phyloP scores from a whole-genome alignment of 2,329 filamentous ascomycete species.

The Arthrocladium fulminans region DNA sequence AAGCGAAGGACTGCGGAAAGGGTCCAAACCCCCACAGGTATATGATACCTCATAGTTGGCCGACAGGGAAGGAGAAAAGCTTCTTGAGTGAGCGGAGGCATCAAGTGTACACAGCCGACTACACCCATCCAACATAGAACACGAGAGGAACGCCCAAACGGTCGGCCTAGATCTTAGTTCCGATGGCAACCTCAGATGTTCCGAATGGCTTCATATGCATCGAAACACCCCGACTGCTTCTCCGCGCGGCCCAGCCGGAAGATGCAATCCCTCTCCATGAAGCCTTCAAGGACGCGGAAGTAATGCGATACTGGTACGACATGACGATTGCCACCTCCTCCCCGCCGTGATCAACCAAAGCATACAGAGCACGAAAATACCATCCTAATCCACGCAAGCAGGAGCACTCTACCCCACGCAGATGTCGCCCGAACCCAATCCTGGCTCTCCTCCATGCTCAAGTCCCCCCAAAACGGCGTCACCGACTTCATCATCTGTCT shows the following conservation, averaged over 20 bases:
- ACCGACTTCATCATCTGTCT: slow-evolving; percentile 18
- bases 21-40: no score
- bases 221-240: slow-evolving; percentile 14
- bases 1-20: no score
- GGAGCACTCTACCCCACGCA: slow-evolving; percentile 13
- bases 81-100: no score
- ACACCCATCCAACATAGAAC: no score
- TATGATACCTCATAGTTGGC: no score
- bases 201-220: no score
- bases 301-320: slow-evolving; percentile 19
- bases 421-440: slow-evolving; percentile 4
- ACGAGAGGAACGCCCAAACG: no score
- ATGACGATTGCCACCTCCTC: neutral
- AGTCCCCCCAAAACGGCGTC: slow-evolving; percentile 12
- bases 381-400: slow-evolving; percentile 1
- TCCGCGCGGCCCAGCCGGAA: slow-evolving; percentile 11
- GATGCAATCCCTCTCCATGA: slow-evolving; percentile 12
- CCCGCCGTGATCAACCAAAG: neutral
- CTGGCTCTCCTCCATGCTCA: slow-evolving; percentile 15
- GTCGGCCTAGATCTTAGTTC: no score
- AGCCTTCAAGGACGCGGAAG: slow-evolving; percentile 16
- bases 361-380: neutral
- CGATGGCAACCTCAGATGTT: no score
- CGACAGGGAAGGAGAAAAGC: no score
- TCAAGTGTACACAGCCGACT: no score